Evolutionary conservation across 2,329 filamentous ascomycete species (phyloP), one percentile per base, ranked within the genome.

Genomic region (Lecanicillium sp.): DNA sequence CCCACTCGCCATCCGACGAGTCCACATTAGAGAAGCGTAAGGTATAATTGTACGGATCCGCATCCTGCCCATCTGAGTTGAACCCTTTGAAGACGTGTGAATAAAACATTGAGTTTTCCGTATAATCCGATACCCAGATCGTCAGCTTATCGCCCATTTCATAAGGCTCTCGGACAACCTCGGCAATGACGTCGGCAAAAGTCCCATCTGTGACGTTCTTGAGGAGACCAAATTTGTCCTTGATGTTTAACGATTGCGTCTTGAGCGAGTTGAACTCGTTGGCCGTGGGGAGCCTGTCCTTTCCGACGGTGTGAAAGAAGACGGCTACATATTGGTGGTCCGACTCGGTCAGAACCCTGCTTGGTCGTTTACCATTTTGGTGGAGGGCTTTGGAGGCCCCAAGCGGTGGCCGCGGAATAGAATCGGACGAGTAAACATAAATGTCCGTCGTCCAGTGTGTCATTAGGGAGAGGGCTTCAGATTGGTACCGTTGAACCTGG

Each of bases 121-220:
- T 94, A 57, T 89, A 95, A 58, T 96, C 89, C 0, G 85, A 84
- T 14, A 94, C 64, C 66, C 88, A 88, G 0, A 95, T 46, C 5
- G 77, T 75, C 11, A 74, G 60, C 41, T 61, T 72, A 18, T 72
- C 68, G 17, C 55, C 53, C 6, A 49, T 15, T 20, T 67, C 60
- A 31, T 57, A 68, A 0, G 72, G 71, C 3, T 65, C 59, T 33
- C 58, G 66, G 33, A 88, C 72, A 3, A 94, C 76, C 52, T 89
- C 74, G 2, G 75, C 87, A 14, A 86, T 65, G 2, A 94, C 54
- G 53, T 95, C 78, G 49, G 72, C 77, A 52, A 81, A 94, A 0
- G 50, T 65, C 12, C 59, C 57, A 1, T 71, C 61, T 3, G 61
- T 51, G 2, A 87, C 60, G 48, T 88, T 75, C 46, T 81, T 69